These are phyloP conservation scores for Candolleomyces efflorescens DNA, from an alignment of 768 basidiomycete genomes.

Conservation along the genomic window DNA sequence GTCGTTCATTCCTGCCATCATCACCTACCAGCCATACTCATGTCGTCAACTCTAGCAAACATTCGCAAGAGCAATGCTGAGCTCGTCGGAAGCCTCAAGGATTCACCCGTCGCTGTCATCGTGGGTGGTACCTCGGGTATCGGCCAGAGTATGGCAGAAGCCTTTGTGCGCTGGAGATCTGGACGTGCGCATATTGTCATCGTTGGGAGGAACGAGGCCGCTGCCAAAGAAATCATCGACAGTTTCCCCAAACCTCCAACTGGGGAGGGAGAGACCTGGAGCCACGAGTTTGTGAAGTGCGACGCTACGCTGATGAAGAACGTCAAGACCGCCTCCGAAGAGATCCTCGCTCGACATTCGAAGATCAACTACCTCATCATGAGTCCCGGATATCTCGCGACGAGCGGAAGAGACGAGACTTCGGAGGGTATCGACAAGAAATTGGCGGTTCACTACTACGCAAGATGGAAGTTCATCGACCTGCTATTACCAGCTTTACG, in stretches of 20 bases:
- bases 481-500: conserved; percentile 38
- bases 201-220: conserved; percentile 42
- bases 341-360: conserved; percentile 28
- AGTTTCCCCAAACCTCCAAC: conserved; percentile 29
- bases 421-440: conserved; percentile 30
- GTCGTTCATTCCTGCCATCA: background rate
- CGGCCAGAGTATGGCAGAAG: conserved; percentile 39
- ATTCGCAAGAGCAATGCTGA: background rate
- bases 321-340: conserved; percentile 26
- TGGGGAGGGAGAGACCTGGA: conserved; percentile 4
- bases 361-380: conserved; percentile 51
- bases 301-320: conserved; percentile 44
- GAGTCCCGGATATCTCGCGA: conserved; percentile 39
- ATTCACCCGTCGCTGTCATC: conserved; percentile 29
- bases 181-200: conserved; percentile 46
- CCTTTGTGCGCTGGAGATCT: conserved; percentile 37
- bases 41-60: background rate
- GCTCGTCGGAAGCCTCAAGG: background rate
- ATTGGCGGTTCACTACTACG: conserved; percentile 44
- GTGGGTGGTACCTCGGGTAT: conserved; percentile 41
- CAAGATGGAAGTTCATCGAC: conserved; percentile 43
- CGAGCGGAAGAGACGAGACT: conserved; percentile 30
- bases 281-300: conserved; percentile 42
- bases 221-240: conserved; percentile 38
- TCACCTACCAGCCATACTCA: background rate